phyloP scores from a whole-genome alignment of 371 early-diverging fungal species.

The Encephalitozoon hellem region DNA sequence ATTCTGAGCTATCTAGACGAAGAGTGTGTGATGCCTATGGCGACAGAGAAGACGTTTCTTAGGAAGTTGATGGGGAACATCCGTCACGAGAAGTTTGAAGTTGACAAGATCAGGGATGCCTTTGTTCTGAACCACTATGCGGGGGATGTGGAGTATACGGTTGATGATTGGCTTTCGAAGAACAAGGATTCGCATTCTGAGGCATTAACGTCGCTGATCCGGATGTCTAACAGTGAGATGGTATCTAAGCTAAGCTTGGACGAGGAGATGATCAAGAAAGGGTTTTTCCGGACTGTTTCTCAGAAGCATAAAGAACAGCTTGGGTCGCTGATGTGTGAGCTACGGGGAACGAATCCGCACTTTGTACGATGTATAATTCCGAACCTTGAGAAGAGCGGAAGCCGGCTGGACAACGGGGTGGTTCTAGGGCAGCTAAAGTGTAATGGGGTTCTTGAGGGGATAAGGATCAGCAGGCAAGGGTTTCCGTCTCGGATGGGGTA shows the following conservation, averaged over 20 bases:
- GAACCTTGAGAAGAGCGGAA: conserved; percentile 79
- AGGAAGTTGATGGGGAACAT: conserved; percentile 69
- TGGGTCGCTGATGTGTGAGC: conserved; percentile 72
- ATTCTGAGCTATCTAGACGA: conserved; percentile 92
- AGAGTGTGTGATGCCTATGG: conserved; percentile 95
- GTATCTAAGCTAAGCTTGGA: not conserved
- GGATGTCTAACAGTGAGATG: not conserved
- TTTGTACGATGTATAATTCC: conserved; percentile 99
- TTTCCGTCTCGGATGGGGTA: conserved; percentile 86
- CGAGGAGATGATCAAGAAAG: conserved; percentile 62
- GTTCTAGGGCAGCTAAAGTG: conserved; percentile 90
- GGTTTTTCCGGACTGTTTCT: conserved; percentile 72
- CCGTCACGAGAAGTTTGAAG: conserved; percentile 30
- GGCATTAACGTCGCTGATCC: conserved; percentile 63
- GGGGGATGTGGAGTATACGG: conserved; percentile 84
- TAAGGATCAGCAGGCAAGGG: conserved; percentile 90
- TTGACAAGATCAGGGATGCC: conserved; percentile 68
- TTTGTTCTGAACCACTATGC: conserved; percentile 94
- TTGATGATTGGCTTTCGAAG: conserved; percentile 89
- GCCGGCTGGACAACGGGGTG: conserved; percentile 69
- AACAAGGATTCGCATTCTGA: conserved; percentile 98
- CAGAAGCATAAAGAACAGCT: conserved; percentile 92
- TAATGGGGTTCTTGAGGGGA: conserved; percentile 98
- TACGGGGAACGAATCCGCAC: conserved; percentile 84
- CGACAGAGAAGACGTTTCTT: conserved; percentile 83